Conservation (phyloP, 1,284 basidiomycete genomes). For the Apiotrichum porosum region DNA sequence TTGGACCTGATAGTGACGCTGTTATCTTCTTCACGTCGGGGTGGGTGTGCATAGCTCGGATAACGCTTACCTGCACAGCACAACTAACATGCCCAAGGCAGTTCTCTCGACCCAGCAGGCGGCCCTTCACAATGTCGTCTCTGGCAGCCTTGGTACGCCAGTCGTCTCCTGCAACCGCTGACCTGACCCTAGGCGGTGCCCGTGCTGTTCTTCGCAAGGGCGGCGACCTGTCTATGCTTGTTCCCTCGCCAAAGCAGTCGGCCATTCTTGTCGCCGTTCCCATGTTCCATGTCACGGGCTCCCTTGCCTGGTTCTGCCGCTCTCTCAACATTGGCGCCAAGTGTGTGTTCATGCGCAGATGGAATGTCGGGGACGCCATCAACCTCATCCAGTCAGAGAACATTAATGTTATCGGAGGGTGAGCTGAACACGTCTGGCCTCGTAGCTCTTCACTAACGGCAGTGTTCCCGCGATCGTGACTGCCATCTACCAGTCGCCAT, state of each 20-base stretch:
- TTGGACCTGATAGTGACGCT: constrained; percentile 38
- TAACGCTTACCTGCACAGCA: constrained; percentile 12
- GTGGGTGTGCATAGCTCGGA: neutral
- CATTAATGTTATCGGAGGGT: constrained; percentile 35
- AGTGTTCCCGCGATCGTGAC: constrained; percentile 41
- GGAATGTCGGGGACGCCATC: constrained; percentile 33
- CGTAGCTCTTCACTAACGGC: too few relatives aligned
- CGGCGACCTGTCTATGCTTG: neutral
- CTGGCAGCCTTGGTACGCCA: neutral
- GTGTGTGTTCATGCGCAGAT: constrained; percentile 33
- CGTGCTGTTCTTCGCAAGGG: constrained; percentile 7
- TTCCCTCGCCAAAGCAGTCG: neutral
- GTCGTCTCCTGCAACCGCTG: neutral
- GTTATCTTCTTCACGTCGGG: constrained; percentile 41
- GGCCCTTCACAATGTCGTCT: constrained; percentile 9
- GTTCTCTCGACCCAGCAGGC: constrained; percentile 35
- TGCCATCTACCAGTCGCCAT: constrained; percentile 17
- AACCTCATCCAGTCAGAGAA: constrained; percentile 28
- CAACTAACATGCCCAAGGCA: constrained; percentile 30
- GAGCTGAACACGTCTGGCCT: constrained; percentile 20
- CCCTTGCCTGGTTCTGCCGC: constrained; percentile 35
- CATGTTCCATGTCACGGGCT: constrained; percentile 45
- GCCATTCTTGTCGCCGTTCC: constrained; percentile 33
- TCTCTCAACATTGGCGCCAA: constrained; percentile 34
- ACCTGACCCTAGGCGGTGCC: neutral